A percentile compares a stretch with the other conserved stretches of the same genome.
These are phyloP conservation scores for Akanthomyces uredinophilus DNA, from an alignment of 2,329 filamentous ascomycete species.

Conservation along the genomic window DNA sequence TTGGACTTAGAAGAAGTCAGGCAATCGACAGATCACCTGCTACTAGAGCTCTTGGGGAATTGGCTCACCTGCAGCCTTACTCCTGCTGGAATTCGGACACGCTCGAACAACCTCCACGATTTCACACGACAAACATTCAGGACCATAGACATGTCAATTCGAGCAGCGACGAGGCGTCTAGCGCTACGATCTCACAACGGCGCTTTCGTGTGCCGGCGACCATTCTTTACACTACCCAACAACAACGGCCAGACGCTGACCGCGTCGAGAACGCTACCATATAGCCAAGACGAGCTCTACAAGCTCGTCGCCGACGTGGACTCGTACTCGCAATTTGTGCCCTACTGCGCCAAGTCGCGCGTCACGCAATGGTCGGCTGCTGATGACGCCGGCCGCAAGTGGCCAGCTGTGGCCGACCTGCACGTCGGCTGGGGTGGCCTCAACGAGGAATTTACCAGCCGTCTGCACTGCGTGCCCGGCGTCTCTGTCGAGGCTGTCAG, in stretches of 20 bases:
- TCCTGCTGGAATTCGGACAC: neutral
- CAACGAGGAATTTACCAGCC: constrained; percentile 76
- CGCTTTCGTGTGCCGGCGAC: constrained; percentile 27
- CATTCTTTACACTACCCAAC: constrained; percentile 33
- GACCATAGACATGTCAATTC: constrained; percentile 2
- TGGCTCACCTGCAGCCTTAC: neutral
- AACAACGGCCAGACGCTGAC: constrained; percentile 56
- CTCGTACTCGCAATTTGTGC: constrained; percentile 81
- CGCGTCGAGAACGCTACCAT: constrained; percentile 72
- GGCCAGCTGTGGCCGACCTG: constrained; percentile 72
- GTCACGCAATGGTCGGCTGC: constrained; percentile 69
- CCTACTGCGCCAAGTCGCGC: constrained; percentile 73
- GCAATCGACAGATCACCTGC: neutral
- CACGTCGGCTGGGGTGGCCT: constrained; percentile 81
- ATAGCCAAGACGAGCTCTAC: constrained; percentile 68
- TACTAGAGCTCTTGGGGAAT: neutral
- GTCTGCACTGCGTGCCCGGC: constrained; percentile 70
- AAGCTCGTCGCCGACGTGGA: constrained; percentile 82
- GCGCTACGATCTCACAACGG: neutral
- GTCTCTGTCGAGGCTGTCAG: constrained; percentile 72
- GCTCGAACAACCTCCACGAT: neutral
- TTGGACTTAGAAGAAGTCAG: neutral
- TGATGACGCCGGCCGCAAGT: constrained; percentile 44
- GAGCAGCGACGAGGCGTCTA: neutral
- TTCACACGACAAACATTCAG: neutral